Evolutionary conservation across 352 stramenopile species (phyloP).

Genomic region (Globisporangium yorkense): DNA sequence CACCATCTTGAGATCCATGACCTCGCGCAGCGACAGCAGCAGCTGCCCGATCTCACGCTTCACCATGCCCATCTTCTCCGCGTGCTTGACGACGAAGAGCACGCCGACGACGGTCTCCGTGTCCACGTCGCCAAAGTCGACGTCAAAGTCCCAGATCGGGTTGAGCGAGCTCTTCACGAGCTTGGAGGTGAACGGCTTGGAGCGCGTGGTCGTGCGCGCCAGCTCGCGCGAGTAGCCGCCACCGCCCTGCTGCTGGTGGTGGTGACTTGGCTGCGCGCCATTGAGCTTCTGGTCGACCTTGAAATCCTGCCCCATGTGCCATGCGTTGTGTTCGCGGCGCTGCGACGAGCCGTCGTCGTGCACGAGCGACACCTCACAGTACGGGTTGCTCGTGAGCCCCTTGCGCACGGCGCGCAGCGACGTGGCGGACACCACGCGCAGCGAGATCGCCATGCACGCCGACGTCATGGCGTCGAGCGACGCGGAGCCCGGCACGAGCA

Average conservation of each 20-base stretch:
- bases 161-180: conserved; percentile 72
- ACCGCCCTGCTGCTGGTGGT: conserved; percentile 3
- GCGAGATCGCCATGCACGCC: conserved; percentile 49
- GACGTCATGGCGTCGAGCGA: conserved; percentile 54
- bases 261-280: conserved; percentile 17
- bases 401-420: conserved; percentile 64
- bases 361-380: conserved; percentile 68
- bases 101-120: conserved; percentile 60
- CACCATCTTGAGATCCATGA: conserved; percentile 74
- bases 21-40: conserved; percentile 51
- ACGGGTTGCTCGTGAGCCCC: conserved; percentile 58
- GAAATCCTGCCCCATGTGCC: conserved; percentile 43
- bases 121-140: conserved; percentile 76
- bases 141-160: conserved; percentile 77
- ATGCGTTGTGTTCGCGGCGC: conserved; percentile 21
- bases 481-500: conserved; percentile 47
- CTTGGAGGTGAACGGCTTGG: conserved; percentile 48
- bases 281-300: conserved; percentile 23
- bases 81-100: conserved; percentile 57
- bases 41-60: conserved; percentile 72
- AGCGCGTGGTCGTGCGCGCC: conserved; percentile 19
- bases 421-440: conserved; percentile 51
- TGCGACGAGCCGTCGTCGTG: conserved; percentile 36
- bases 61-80: conserved; percentile 67
- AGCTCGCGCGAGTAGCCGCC: conserved; percentile 6